Conservation (phyloP, 768 basidiomycete species). For the Russula ochroleuca region DNA sequence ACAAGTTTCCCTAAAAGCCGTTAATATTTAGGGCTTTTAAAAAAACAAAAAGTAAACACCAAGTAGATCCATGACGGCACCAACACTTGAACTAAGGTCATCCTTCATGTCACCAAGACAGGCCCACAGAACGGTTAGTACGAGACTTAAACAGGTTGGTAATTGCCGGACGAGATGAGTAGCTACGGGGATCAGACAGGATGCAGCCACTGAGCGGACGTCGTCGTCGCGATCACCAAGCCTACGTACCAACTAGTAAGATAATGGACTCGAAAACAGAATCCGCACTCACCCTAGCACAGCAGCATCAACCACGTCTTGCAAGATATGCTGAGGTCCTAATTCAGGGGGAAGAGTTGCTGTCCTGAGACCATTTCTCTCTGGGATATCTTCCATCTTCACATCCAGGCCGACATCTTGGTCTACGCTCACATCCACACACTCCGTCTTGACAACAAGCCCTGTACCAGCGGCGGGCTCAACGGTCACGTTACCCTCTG, state of each 20-base stretch:
- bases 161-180: slow-evolving; percentile 72
- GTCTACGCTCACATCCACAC: not conserved
- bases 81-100: slow-evolving; percentile 93
- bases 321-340: slow-evolving; percentile 55
- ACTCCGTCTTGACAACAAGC: not conserved
- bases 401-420: slow-evolving; percentile 3
- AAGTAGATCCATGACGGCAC: slow-evolving; percentile 96
- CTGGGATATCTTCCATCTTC: slow-evolving; percentile 25
- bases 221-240: slow-evolving; percentile 92
- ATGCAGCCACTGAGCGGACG: slow-evolving; percentile 91
- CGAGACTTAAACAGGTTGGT: slow-evolving; percentile 61
- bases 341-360: slow-evolving; percentile 28
- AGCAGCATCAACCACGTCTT: slow-evolving; percentile 84
- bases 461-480: slow-evolving; percentile 1
- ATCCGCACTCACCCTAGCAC: slow-evolving; percentile 68
- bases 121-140: slow-evolving; percentile 84
- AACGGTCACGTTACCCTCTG: slow-evolving; percentile 20
- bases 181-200: slow-evolving; percentile 86
- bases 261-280: not conserved
- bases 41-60: slow-evolving; percentile 43
- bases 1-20: slow-evolving; percentile 67
- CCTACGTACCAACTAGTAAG: slow-evolving; percentile 40
- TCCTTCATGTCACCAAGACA: slow-evolving; percentile 93
- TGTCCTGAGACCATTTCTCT: slow-evolving; percentile 30
- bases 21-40: not conserved